phyloP scores from a whole-genome alignment of 305 asterid species.

The Fraxinus velutina region DNA sequence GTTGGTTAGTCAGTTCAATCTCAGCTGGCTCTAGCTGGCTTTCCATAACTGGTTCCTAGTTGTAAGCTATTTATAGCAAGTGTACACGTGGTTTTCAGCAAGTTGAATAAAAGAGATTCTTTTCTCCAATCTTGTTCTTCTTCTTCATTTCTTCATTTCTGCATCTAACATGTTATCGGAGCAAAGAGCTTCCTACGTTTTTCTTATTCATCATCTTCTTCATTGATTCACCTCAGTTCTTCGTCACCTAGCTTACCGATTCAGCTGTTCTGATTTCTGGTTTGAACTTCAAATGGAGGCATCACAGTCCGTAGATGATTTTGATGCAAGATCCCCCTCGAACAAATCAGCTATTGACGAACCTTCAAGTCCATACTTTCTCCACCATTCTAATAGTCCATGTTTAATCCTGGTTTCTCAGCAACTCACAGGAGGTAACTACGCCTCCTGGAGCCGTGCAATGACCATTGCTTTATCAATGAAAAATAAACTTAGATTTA shows the following conservation, averaged over 20 bases:
- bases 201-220: not conserved
- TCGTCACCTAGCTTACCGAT: not conserved
- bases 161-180: not conserved
- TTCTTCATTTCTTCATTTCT: not conserved
- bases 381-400: not conserved
- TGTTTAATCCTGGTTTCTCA: not conserved
- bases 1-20: not conserved
- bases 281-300: not conserved
- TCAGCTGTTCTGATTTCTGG: not conserved
- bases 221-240: not conserved
- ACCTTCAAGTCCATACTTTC: not conserved
- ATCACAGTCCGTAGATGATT: not conserved
- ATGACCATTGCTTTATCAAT: not conserved
- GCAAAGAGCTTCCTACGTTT: not conserved
- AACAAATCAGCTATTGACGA: not conserved
- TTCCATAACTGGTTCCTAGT: not conserved
- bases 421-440: not conserved
- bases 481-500: not conserved
- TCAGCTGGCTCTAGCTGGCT: not conserved
- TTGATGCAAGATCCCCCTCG: not conserved
- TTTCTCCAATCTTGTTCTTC: not conserved
- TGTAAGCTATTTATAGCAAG: not conserved
- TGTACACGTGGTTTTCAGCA: not conserved
- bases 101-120: not conserved
- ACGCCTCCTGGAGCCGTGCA: not conserved